Evolutionary conservation across 2,329 filamentous ascomycete species (phyloP).

Genomic region (Pseudocercospora fuligena): DNA sequence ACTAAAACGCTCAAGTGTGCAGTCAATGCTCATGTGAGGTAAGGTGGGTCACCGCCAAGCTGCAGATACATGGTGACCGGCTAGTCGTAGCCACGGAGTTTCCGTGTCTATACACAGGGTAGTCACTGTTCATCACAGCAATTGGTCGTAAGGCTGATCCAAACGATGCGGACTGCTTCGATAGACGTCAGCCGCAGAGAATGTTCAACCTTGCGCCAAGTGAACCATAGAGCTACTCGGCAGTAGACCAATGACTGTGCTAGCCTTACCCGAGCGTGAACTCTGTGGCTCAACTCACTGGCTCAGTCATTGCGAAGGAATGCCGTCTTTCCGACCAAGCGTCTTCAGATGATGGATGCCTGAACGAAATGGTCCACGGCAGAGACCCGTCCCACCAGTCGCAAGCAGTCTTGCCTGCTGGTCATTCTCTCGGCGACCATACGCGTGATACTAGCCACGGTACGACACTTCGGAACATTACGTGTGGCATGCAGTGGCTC

Average conservation of each 20-base stretch:
- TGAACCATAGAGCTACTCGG: neutral
- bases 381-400: neutral
- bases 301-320: neutral
- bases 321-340: conserved; percentile 7
- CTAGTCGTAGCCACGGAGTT: neutral
- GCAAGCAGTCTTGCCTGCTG: neutral
- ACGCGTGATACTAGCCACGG: conserved; percentile 2
- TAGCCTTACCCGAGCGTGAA: neutral
- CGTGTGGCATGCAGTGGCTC: conserved; percentile 1
- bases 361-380: neutral
- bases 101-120: neutral
- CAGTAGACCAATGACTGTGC: neutral
- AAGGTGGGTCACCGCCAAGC: conserved; percentile 3
- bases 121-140: neutral
- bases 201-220: conserved; percentile 3
- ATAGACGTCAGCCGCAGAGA: conserved; percentile 1
- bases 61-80: conserved; percentile 2
- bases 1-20: conserved; percentile 2
- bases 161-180: neutral
- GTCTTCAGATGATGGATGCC: neutral
- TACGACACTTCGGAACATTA: neutral
- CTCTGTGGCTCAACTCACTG: neutral
- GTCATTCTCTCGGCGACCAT: neutral
- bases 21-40: conserved; percentile 7
- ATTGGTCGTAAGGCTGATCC: conserved; percentile 8